A percentile compares a stretch with the other conserved stretches of the same genome.
Conservation (phyloP, 2,329 filamentous ascomycete species). For the Aspergillus sp. region DNA sequence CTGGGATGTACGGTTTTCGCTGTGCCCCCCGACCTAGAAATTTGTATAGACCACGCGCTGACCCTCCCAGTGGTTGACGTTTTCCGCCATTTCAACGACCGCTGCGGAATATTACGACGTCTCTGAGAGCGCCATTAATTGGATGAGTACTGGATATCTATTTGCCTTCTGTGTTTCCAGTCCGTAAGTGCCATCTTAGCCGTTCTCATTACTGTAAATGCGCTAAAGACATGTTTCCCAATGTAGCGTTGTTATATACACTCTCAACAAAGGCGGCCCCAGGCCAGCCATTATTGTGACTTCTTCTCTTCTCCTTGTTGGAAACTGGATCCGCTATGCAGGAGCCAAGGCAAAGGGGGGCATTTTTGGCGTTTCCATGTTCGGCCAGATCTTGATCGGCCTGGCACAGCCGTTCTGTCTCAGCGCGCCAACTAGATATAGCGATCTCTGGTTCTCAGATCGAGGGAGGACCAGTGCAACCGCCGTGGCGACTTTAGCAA, state of each 20-base stretch:
- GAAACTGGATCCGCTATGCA: conserved; percentile 89
- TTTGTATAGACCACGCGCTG: background rate
- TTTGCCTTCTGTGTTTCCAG: conserved; percentile 76
- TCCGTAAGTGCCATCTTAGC: conserved; percentile 50
- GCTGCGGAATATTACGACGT: conserved; percentile 75
- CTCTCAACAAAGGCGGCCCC: conserved; percentile 73
- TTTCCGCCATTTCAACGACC: conserved; percentile 75
- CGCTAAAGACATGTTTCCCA: background rate
- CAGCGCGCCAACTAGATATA: conserved; percentile 84
- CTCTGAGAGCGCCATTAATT: conserved; percentile 77
- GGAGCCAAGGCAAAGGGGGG: conserved; percentile 62
- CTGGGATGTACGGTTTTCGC: conserved; percentile 73
- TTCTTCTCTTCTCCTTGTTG: conserved; percentile 70
- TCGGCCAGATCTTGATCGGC: conserved; percentile 87
- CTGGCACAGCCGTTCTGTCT: conserved; percentile 91
- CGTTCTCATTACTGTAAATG: background rate
- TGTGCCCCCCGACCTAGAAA: background rate
- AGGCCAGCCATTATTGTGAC: conserved; percentile 73
- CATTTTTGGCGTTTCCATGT: conserved; percentile 75
- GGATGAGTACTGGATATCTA: conserved; percentile 84
- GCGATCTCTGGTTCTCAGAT: conserved; percentile 91
- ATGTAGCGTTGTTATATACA: conserved; percentile 64
- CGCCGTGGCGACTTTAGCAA: conserved; percentile 79
- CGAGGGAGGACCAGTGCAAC: conserved; percentile 82
- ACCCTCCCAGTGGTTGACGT: conserved; percentile 76